Conservation (phyloP, 2,329 filamentous ascomycete genomes). For the Penicillium expansum region DNA sequence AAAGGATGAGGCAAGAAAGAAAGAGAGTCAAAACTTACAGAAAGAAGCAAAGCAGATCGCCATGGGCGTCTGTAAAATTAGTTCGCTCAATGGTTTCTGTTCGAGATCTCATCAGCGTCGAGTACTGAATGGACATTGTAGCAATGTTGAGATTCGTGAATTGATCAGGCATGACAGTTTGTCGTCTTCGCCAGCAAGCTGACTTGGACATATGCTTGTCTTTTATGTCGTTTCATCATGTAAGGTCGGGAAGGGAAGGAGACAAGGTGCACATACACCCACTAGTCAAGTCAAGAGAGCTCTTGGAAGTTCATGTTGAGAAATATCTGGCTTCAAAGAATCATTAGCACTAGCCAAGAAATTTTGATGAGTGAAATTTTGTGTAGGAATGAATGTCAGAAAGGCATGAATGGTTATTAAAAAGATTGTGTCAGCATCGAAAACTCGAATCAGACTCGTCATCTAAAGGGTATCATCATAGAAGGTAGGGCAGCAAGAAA, state of each 20-base stretch:
- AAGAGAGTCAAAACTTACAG: slow-evolving; percentile 7
- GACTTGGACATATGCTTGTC: slow-evolving; percentile 99
- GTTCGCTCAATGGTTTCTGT: slow-evolving; percentile 15
- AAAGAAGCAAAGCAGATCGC: neutral
- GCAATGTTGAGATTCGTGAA: slow-evolving; percentile 26
- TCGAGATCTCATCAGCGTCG: slow-evolving; percentile 29
- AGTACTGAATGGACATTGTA: slow-evolving; percentile 18
- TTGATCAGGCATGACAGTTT: slow-evolving; percentile 50
- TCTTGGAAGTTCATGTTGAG: neutral
- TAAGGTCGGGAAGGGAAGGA: slow-evolving; percentile 30
- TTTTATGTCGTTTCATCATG: slow-evolving; percentile 81
- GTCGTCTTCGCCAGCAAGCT: slow-evolving; percentile 50
- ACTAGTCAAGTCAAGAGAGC: slow-evolving; percentile 4
- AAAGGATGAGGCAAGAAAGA: slow-evolving; percentile 31
- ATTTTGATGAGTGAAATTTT: slow-evolving; percentile 4
- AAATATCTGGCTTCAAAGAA: slow-evolving; percentile 1
- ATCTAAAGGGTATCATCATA: slow-evolving; percentile 57
- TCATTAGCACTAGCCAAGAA: slow-evolving; percentile 4
- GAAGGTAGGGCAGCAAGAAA: slow-evolving; percentile 16
- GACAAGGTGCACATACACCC: slow-evolving; percentile 31
- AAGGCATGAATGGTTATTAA: slow-evolving; percentile 60
- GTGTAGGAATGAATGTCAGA: slow-evolving; percentile 39
- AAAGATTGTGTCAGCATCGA: slow-evolving; percentile 59
- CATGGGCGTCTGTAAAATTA: slow-evolving; percentile 3
- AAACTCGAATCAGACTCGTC: slow-evolving; percentile 64